Percentiles rank a stretch among this genome's conserved stretches.
phyloP scores from a whole-genome alignment of 106 monocot species.

The Phalaenopsis aphrodite region DNA sequence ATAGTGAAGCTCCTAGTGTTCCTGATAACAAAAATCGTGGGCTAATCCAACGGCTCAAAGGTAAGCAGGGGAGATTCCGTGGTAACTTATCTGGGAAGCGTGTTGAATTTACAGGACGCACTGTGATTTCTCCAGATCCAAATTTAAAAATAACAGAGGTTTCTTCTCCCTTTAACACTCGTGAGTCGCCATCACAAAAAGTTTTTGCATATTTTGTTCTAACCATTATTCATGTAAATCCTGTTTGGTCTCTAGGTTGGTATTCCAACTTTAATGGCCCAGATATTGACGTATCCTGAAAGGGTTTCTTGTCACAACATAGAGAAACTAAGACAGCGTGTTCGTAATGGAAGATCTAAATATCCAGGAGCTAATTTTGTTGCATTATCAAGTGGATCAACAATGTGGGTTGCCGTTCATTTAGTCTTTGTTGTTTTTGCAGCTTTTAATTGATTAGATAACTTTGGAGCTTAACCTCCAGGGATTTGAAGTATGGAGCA shows the following conservation, averaged over 20 bases:
- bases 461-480: conserved; percentile 15
- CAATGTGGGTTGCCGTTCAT: conserved; percentile 29
- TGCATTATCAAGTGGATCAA: conserved; percentile 49
- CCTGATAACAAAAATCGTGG: conserved; percentile 61
- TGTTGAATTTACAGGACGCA: conserved; percentile 91
- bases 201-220: background rate
- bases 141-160: conserved; percentile 99
- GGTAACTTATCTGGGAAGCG: conserved; percentile 92
- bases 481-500: conserved; percentile 68
- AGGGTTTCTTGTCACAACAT: conserved; percentile 82
- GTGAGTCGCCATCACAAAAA: background rate
- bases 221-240: background rate
- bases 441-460: conserved; percentile 1
- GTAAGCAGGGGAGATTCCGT: conserved; percentile 95
- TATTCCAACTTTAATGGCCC: conserved; percentile 83
- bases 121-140: conserved; percentile 99
- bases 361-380: conserved; percentile 94
- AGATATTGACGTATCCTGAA: conserved; percentile 81
- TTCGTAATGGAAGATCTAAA: conserved; percentile 81
- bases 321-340: conserved; percentile 80
- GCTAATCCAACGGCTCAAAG: conserved; percentile 89
- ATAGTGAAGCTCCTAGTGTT: conserved; percentile 81
- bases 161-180: background rate
- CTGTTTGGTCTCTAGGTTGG: conserved; percentile 52
- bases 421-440: background rate